A percentile compares a stretch with the other conserved stretches of the same genome.
These are phyloP conservation scores for Chlorella sorokiniana DNA, from an alignment of 139 green algal genomes.

Conservation along the genomic window DNA sequence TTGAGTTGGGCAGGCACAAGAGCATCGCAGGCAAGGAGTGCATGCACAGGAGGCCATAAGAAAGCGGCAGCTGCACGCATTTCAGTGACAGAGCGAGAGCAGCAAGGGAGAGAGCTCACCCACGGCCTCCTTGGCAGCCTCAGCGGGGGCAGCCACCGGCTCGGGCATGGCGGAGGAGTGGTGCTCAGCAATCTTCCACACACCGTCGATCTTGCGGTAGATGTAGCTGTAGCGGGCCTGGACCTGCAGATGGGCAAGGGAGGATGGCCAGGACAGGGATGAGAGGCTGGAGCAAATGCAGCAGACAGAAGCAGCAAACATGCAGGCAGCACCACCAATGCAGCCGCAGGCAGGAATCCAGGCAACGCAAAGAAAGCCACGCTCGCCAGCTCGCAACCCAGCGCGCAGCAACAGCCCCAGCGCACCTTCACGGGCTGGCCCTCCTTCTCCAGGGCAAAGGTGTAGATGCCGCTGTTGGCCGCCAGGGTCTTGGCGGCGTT, in stretches of 20 bases:
- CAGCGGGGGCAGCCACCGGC: neutral
- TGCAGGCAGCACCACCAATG: too few relatives aligned
- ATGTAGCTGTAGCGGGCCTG: constrained; percentile 1
- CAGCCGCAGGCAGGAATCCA: neutral
- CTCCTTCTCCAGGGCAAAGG: neutral
- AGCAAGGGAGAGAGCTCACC: neutral
- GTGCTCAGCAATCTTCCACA: constrained; percentile 2
- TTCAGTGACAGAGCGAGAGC: too few relatives aligned
- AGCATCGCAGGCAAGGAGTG: too few relatives aligned
- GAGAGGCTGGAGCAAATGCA: too few relatives aligned
- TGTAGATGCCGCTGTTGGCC: neutral
- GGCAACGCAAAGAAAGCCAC: neutral
- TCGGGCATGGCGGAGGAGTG: constrained; percentile 2
- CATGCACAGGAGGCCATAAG: too few relatives aligned
- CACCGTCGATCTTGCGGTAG: constrained; percentile 3
- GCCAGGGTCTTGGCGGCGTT: neutral
- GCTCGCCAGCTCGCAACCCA: neutral
- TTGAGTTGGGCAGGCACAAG: too few relatives aligned
- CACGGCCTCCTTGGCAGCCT: neutral
- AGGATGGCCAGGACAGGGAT: neutral
- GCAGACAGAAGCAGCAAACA: too few relatives aligned
- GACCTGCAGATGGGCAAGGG: neutral
- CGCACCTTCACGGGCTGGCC: neutral
- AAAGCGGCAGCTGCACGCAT: too few relatives aligned
- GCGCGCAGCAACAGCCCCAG: neutral